These are phyloP conservation scores for Suhomyces canberraensis DNA, from an alignment of 805 yeast species.

Conservation along the genomic window DNA sequence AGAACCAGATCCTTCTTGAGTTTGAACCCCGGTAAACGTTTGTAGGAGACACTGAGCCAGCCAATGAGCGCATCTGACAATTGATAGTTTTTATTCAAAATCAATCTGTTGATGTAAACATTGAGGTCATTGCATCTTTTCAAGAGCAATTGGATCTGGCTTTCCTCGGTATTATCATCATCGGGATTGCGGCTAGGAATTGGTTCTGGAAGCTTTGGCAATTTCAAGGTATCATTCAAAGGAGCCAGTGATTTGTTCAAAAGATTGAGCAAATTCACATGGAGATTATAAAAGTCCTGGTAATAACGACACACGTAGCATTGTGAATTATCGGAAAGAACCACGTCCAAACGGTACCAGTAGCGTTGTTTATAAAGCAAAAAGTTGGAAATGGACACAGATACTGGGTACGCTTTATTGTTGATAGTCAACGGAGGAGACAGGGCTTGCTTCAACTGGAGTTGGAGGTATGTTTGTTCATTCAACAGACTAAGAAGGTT, in stretches of 20 bases:
- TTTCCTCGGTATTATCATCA: constrained; percentile 10
- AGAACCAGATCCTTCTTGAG: constrained; percentile 9
- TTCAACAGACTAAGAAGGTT: constrained; percentile 9
- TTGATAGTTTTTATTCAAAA: constrained; percentile 27
- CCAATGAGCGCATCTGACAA: constrained; percentile 23
- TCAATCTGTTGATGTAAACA: constrained; percentile 34
- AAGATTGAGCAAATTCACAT: constrained; percentile 26
- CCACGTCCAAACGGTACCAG: constrained; percentile 50
- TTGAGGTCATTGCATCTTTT: constrained; percentile 41
- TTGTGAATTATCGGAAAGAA: constrained; percentile 31
- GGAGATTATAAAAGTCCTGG: constrained; percentile 50
- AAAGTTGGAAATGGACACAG: constrained; percentile 39
- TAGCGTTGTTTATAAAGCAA: constrained; percentile 41
- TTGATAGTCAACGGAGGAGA: constrained; percentile 24
- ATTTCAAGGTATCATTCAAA: constrained; percentile 7
- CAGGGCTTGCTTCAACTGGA: constrained; percentile 22
- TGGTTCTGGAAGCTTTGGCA: constrained; percentile 48
- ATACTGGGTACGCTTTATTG: constrained; percentile 29
- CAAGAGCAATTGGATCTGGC: constrained; percentile 19
- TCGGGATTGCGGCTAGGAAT: constrained; percentile 33
- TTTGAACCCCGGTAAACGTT: constrained; percentile 26
- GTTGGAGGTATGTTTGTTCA: constrained; percentile 25
- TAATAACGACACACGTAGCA: constrained; percentile 46
- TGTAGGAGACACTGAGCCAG: constrained; percentile 26
- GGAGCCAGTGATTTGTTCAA: constrained; percentile 13